Percentiles rank a stretch among this genome's conserved stretches.
phyloP scores from a whole-genome alignment of 2,329 filamentous ascomycete genomes.

The Xylariales sp. region DNA sequence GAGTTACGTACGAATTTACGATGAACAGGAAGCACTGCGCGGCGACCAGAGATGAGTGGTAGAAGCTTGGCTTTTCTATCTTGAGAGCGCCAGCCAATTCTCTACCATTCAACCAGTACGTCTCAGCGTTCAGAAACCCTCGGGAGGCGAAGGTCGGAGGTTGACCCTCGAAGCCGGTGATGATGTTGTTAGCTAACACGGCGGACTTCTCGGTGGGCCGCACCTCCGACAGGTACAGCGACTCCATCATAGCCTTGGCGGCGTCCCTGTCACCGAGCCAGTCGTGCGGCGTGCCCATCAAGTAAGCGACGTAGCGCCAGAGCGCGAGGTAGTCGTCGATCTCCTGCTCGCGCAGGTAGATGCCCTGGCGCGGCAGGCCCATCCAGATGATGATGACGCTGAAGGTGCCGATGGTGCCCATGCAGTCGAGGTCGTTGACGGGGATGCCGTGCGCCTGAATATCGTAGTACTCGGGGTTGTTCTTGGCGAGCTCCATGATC shows the following conservation, averaged over 20 bases:
- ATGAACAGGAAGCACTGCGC: slow-evolving; percentile 66
- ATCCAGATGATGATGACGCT: slow-evolving; percentile 61
- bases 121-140: slow-evolving; percentile 63
- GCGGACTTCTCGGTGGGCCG: slow-evolving; percentile 58
- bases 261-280: slow-evolving; percentile 51
- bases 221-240: slow-evolving; percentile 61
- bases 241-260: slow-evolving; percentile 63
- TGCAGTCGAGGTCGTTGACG: slow-evolving; percentile 71
- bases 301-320: slow-evolving; percentile 70
- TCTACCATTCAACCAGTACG: slow-evolving; percentile 66
- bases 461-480: slow-evolving; percentile 59
- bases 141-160: slow-evolving; percentile 62
- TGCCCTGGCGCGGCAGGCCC: slow-evolving; percentile 67
- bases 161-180: slow-evolving; percentile 60
- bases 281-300: slow-evolving; percentile 64
- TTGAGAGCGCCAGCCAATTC: slow-evolving; percentile 56
- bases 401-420: slow-evolving; percentile 69
- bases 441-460: slow-evolving; percentile 56
- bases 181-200: slow-evolving; percentile 70
- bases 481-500: slow-evolving; percentile 55
- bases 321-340: slow-evolving; percentile 67
- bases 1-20: slow-evolving; percentile 41
- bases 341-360: slow-evolving; percentile 59
- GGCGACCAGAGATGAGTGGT: slow-evolving; percentile 56
- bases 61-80: slow-evolving; percentile 50